phyloP scores from a whole-genome alignment of 768 basidiomycete genomes.

The Tricholoma sp. region DNA sequence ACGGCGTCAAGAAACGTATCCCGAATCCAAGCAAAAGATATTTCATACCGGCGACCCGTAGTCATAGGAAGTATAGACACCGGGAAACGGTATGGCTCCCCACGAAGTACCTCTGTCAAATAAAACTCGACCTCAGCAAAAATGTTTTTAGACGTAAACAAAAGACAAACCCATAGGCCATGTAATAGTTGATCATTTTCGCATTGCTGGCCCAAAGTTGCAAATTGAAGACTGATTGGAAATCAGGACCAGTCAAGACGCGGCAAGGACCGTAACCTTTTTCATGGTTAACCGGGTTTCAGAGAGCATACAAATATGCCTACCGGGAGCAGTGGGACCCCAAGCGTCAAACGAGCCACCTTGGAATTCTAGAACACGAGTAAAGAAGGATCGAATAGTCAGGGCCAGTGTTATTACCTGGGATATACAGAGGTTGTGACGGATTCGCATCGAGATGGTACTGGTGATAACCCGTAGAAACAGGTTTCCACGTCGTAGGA shows the following conservation, averaged over 20 bases:
- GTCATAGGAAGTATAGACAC: slow-evolving; percentile 78
- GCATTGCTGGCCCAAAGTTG: slow-evolving; percentile 78
- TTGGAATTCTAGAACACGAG: slow-evolving; percentile 45
- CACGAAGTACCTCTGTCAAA: slow-evolving; percentile 71
- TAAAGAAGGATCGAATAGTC: slow-evolving; percentile 3
- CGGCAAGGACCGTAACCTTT: slow-evolving; percentile 64
- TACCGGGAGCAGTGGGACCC: slow-evolving; percentile 69
- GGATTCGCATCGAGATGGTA: slow-evolving; percentile 53
- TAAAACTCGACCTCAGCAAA: neutral
- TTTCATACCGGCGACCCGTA: slow-evolving; percentile 57
- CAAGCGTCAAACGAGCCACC: slow-evolving; percentile 79
- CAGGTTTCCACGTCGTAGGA: slow-evolving; percentile 58
- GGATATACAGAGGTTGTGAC: slow-evolving; percentile 66
- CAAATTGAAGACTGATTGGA: slow-evolving; percentile 75
- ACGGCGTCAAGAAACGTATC: neutral
- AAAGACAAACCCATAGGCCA: slow-evolving; percentile 66
- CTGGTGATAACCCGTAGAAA: slow-evolving; percentile 56
- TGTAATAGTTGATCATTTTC: slow-evolving; percentile 80
- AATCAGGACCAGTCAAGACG: slow-evolving; percentile 63
- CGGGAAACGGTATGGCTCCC: slow-evolving; percentile 76
- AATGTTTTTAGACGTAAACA: neutral
- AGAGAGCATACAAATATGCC: neutral
- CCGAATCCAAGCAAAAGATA: neutral
- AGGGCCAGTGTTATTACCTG: slow-evolving; percentile 35
- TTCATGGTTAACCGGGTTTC: neutral